A percentile compares a stretch with the other conserved stretches of the same genome.
Evolutionary conservation across 495 filamentous ascomycete genomes (phyloP).

Genomic region (Hyaloscypha variabilis): DNA sequence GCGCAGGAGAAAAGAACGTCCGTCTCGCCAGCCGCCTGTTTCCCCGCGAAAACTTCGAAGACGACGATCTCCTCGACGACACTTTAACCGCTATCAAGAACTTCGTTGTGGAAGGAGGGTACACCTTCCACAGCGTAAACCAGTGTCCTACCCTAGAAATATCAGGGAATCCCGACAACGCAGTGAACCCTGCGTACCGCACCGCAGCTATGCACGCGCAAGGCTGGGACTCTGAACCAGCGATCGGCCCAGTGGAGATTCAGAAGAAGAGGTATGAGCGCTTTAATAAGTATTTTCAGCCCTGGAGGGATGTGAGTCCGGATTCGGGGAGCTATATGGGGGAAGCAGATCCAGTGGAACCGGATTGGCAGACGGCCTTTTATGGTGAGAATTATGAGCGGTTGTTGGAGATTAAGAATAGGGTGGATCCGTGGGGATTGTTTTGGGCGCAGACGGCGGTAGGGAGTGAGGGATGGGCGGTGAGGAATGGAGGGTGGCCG

Average conservation of each 20-base stretch:
- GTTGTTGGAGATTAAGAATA: slow-evolving; percentile 49
- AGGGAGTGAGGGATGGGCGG: slow-evolving; percentile 61
- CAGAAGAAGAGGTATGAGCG: slow-evolving; percentile 35
- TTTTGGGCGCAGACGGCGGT: slow-evolving; percentile 63
- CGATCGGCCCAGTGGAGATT: slow-evolving; percentile 25
- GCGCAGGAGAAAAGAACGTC: slow-evolving; percentile 46
- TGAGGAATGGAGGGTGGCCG: background rate
- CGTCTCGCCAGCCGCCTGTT: slow-evolving; percentile 57
- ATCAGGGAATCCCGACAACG: slow-evolving; percentile 37
- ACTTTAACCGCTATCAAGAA: slow-evolving; percentile 35
- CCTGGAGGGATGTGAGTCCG: slow-evolving; percentile 38
- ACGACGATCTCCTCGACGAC: slow-evolving; percentile 30
- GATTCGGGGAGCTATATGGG: slow-evolving; percentile 43
- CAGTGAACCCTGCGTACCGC: slow-evolving; percentile 61
- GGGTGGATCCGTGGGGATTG: slow-evolving; percentile 57
- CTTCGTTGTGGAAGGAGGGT: slow-evolving; percentile 44
- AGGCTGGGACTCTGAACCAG: slow-evolving; percentile 21
- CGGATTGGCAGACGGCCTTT: slow-evolving; percentile 49
- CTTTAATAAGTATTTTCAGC: slow-evolving; percentile 38
- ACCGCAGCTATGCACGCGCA: slow-evolving; percentile 32
- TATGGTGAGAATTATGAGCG: slow-evolving; percentile 52
- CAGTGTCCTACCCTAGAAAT: slow-evolving; percentile 4
- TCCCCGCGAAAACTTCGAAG: slow-evolving; percentile 48
- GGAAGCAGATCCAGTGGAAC: slow-evolving; percentile 51
- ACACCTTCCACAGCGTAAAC: slow-evolving; percentile 41